Conservation (phyloP, 2,329 filamentous ascomycete species). For the Mariannaea sp. region DNA sequence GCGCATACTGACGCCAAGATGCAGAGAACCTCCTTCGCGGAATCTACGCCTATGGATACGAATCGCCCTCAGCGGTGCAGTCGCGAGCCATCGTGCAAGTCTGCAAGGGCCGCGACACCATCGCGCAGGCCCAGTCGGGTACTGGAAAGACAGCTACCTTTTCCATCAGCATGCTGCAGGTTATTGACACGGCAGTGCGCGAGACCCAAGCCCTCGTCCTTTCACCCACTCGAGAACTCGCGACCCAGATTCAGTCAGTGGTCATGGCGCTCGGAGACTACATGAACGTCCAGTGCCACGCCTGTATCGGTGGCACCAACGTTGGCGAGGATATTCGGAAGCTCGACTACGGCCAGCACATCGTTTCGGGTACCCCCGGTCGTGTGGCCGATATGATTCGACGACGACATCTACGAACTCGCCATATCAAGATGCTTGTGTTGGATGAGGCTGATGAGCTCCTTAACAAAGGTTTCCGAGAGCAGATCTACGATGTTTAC, state of each 20-base stretch:
- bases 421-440: slow-evolving; percentile 68
- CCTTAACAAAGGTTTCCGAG: slow-evolving; percentile 92
- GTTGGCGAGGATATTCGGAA: slow-evolving; percentile 97
- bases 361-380: slow-evolving; percentile 96
- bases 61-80: slow-evolving; percentile 96
- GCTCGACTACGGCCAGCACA: slow-evolving; percentile 96
- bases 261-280: slow-evolving; percentile 99
- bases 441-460: slow-evolving; percentile 66
- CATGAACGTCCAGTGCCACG: slow-evolving; percentile 99
- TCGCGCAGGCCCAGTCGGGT: slow-evolving; percentile 95
- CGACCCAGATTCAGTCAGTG: slow-evolving; percentile 97
- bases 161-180: slow-evolving; percentile 93
- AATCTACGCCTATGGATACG: slow-evolving; percentile 98
- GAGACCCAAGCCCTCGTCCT: slow-evolving; percentile 95
- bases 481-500: slow-evolving; percentile 99
- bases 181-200: slow-evolving; percentile 90
- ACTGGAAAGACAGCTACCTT: slow-evolving; percentile 97
- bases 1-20: not conserved
- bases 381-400: slow-evolving; percentile 76
- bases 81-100: slow-evolving; percentile 98
- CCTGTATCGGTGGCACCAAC: slow-evolving; percentile 97
- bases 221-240: slow-evolving; percentile 93
- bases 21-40: slow-evolving; percentile 90
- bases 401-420: slow-evolving; percentile 59
- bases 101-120: slow-evolving; percentile 98